These are phyloP conservation scores for Fusarium burgessii DNA, from an alignment of 2,329 filamentous ascomycete genomes.

Conservation along the genomic window DNA sequence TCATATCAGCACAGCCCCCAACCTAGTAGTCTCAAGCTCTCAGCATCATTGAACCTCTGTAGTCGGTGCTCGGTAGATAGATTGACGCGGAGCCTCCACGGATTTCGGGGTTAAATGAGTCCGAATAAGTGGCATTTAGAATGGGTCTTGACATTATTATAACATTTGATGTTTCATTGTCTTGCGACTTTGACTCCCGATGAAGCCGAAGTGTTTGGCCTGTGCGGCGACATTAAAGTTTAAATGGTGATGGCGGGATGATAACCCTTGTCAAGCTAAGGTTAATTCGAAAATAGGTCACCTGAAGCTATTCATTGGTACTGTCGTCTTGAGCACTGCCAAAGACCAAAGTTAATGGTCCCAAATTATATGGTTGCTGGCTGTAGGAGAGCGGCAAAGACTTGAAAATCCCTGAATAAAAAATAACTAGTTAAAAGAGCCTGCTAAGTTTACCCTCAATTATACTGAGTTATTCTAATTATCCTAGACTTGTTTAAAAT, in stretches of 20 bases:
- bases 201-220: slow-evolving; percentile 10
- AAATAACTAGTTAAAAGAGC: too few relatives aligned
- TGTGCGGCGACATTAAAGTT: background rate
- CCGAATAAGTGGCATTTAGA: background rate
- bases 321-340: background rate
- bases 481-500: too few relatives aligned
- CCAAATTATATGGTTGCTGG: background rate
- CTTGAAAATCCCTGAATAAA: too few relatives aligned
- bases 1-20: slow-evolving; percentile 15
- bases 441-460: too few relatives aligned
- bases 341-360: background rate
- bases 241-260: background rate
- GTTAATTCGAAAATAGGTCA: background rate
- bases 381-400: too few relatives aligned
- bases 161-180: background rate
- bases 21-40: background rate
- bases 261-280: background rate
- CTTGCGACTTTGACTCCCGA: slow-evolving; percentile 9
- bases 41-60: background rate
- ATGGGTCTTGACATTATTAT: background rate
- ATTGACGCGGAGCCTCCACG: too few relatives aligned
- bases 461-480: too few relatives aligned
- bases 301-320: background rate
- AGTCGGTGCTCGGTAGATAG: background rate
- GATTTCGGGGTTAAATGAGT: background rate